Conservation (phyloP, 768 basidiomycete species). For the Tulasnella sp. region DNA sequence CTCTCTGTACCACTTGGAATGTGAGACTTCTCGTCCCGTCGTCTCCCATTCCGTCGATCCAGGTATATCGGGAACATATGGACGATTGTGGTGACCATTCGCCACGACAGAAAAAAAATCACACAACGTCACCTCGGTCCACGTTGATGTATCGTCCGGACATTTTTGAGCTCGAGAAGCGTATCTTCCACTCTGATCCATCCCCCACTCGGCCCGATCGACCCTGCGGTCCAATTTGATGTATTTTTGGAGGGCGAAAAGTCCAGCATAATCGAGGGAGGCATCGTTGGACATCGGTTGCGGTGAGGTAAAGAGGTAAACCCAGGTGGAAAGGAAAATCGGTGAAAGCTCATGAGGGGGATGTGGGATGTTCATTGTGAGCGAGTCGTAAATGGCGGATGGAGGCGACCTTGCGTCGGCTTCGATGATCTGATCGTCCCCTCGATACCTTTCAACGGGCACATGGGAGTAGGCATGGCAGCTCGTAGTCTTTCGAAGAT, state of each 20-base stretch:
- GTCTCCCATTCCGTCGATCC: constrained; percentile 51
- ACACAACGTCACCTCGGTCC: constrained; percentile 29
- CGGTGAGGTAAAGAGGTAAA: constrained; percentile 57
- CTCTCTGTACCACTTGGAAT: constrained; percentile 58
- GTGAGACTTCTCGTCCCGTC: constrained; percentile 34
- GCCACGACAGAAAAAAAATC: constrained; percentile 61
- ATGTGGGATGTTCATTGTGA: constrained; percentile 75
- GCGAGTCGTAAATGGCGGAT: constrained; percentile 65
- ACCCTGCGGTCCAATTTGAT: constrained; percentile 57
- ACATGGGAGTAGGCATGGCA: not conserved
- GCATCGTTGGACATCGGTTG: constrained; percentile 53
- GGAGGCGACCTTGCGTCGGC: constrained; percentile 39
- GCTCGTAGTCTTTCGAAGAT: not conserved
- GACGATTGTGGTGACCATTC: constrained; percentile 62
- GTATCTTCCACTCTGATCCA: constrained; percentile 37
- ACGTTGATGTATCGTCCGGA: constrained; percentile 18
- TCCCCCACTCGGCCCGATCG: constrained; percentile 21
- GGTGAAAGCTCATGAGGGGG: constrained; percentile 60
- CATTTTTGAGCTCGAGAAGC: constrained; percentile 27
- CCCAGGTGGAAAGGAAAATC: constrained; percentile 56
- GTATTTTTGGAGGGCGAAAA: constrained; percentile 48
- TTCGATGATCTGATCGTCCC: constrained; percentile 20
- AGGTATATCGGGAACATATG: constrained; percentile 48
- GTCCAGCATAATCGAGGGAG: constrained; percentile 51
- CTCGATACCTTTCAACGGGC: not conserved